phyloP scores from a whole-genome alignment of 2,329 filamentous ascomycete species.

The Stenocarpella maydis region DNA sequence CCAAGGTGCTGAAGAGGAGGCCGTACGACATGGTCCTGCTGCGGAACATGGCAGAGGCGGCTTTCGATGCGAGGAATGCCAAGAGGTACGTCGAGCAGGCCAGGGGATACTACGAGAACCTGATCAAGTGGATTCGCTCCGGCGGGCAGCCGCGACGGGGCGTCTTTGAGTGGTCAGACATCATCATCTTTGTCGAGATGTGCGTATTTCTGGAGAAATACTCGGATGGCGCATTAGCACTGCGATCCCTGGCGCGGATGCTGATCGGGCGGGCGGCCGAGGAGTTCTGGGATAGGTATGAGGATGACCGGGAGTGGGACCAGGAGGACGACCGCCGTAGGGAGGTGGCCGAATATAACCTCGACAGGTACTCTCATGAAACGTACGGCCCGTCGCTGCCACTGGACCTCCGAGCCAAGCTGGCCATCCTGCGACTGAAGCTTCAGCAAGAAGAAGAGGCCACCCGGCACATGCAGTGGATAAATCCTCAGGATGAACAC shows the following conservation, averaged over 20 bases:
- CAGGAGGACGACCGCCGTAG: constrained; percentile 72
- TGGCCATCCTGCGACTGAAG: constrained; percentile 84
- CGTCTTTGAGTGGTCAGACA: constrained; percentile 76
- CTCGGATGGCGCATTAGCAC: constrained; percentile 69
- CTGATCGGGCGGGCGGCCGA: constrained; percentile 79
- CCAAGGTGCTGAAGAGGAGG: constrained; percentile 59
- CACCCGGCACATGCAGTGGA: constrained; percentile 74
- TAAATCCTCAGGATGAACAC: constrained; percentile 69
- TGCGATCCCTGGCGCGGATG: constrained; percentile 82
- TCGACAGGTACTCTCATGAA: constrained; percentile 58
- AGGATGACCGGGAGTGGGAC: constrained; percentile 93
- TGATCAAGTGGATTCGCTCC: constrained; percentile 53
- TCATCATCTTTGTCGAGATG: constrained; percentile 86
- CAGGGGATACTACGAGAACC: constrained; percentile 57
- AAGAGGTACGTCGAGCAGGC: constrained; percentile 52
- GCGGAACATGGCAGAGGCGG: constrained; percentile 64
- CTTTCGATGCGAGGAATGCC: constrained; percentile 58
- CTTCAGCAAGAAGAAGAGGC: constrained; percentile 76
- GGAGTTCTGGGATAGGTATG: constrained; percentile 76
- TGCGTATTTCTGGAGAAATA: constrained; percentile 72
- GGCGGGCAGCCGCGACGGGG: constrained; percentile 45
- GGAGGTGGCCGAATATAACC: constrained; percentile 67
- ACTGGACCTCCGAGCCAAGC: constrained; percentile 81
- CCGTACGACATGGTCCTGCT: constrained; percentile 64
- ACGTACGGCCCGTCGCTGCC: constrained; percentile 80